These are phyloP conservation scores for Mycena citricolor DNA, from an alignment of 1,284 basidiomycete genomes.

Conservation along the genomic window DNA sequence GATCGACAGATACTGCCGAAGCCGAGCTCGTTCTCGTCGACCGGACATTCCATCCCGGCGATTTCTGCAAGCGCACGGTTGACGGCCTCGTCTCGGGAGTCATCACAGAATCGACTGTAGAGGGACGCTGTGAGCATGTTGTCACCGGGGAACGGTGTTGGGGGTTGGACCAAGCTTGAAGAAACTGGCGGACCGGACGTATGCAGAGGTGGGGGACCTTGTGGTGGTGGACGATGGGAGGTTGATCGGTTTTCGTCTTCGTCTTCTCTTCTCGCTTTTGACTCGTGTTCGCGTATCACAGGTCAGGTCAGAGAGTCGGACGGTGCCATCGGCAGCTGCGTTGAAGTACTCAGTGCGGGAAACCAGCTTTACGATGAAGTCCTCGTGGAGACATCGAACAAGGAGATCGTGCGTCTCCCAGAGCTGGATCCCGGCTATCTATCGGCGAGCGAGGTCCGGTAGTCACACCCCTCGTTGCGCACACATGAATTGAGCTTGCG, in stretches of 20 bases:
- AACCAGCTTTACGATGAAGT: conserved; percentile 92
- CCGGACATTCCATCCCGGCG: conserved; percentile 78
- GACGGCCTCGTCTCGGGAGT: conserved; percentile 79
- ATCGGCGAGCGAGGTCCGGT: conserved; percentile 74
- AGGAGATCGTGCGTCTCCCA: conserved; percentile 65
- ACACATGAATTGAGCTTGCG: conserved; percentile 10
- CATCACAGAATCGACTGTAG: conserved; percentile 61
- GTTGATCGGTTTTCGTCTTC: too few relatives aligned
- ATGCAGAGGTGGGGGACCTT: conserved; percentile 78
- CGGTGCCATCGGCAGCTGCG: too few relatives aligned
- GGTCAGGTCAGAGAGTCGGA: too few relatives aligned
- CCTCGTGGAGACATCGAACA: conserved; percentile 59
- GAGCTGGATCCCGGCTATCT: conserved; percentile 72
- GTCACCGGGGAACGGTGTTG: conserved; percentile 62
- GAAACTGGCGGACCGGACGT: conserved; percentile 60
- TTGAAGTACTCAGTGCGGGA: too few relatives aligned
- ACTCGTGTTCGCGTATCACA: too few relatives aligned
- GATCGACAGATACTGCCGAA: conserved; percentile 73
- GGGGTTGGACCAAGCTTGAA: conserved; percentile 62
- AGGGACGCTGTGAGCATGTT: conserved; percentile 73
- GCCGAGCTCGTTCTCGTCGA: conserved; percentile 72
- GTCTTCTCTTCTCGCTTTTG: too few relatives aligned
- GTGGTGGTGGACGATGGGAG: conserved; percentile 84
- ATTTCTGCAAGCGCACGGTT: conserved; percentile 79
- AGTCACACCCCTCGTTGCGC: conserved; percentile 26